Base-by-base conservation (phyloP, 148 eudicot species). In the Spergularia bocconei region DNA sequence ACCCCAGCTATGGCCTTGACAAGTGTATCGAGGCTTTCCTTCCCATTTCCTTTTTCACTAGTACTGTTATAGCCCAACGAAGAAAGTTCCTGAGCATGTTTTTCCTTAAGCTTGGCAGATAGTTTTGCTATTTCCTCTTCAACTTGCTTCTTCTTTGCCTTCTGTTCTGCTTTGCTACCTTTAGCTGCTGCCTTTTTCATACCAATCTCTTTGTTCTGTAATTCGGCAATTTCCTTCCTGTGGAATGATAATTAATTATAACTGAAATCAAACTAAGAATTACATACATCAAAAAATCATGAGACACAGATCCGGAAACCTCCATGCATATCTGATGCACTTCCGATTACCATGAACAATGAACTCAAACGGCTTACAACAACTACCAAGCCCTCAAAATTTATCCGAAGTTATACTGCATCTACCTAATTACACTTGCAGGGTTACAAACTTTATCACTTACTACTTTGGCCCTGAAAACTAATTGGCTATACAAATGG, bases 111-210 rank as follows among this genome's bases (percentile, higher is more conserved):
- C 73, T 90, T 79, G 36, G 82, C 77, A 16, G 90, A 88, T 15
- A 88, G 84, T 64, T 75, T 74, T 19, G 86, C 77, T 57, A 90
- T 78, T 75, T 88, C 86, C 57, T 90, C 95, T 75, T 90, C 95
- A 33, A 90, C 95, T 79, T 86, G 95, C 78, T 86, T 90, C 79
- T 90, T 90, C 82, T 90, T 90, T 63, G 89, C 85, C 75, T 90
- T 90, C 76, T 90, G 95, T 76, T 90, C 95, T 25, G 91, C 91
- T 79, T 90, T 90, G 85, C 95, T 90, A 65, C 95, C 95, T 85
- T 85, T 90, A 58, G 95, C 95, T 23, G 95, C 95, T 11, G 86
- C 88, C 83, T 88, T 90, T 80, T 90, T 90, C 85, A 90, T 41
- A 62, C 83, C 88, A 36, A 54, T 73, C 82, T 90, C 95, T 74